Conservation (phyloP, 768 basidiomycete species). For the Pleurotus giganteus region DNA sequence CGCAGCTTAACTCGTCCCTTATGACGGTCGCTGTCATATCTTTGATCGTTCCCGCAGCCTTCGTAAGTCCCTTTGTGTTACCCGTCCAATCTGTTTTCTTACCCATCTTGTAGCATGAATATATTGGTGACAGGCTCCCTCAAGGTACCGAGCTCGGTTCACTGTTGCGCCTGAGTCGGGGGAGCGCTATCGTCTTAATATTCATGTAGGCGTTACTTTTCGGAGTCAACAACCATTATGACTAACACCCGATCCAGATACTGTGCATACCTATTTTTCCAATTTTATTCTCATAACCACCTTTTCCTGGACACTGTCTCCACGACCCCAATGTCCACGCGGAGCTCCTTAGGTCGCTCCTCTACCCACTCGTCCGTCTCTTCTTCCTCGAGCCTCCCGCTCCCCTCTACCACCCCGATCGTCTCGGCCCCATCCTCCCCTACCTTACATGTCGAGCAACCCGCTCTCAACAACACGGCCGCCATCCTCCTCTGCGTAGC, state of each 20-base stretch:
- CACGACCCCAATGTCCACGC: conserved; percentile 15
- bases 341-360: conserved; percentile 35
- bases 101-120: conserved; percentile 27
- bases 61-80: conserved; percentile 29
- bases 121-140: conserved; percentile 31
- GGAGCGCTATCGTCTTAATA: conserved; percentile 45
- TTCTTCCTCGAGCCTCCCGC: conserved; percentile 14
- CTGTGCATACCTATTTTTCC: conserved; percentile 42
- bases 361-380: not conserved
- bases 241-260: not conserved
- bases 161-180: conserved; percentile 44
- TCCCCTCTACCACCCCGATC: conserved; percentile 17
- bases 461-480: conserved; percentile 33
- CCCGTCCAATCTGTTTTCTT: conserved; percentile 15
- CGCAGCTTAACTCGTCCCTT: conserved; percentile 65
- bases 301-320: conserved; percentile 37
- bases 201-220: conserved; percentile 31
- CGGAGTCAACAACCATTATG: not conserved
- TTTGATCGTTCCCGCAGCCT: conserved; percentile 65
- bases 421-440: conserved; percentile 14
- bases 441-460: conserved; percentile 20
- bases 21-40: conserved; percentile 71
- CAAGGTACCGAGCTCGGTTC: conserved; percentile 37
- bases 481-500: conserved; percentile 30
- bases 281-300: conserved; percentile 52